These are phyloP conservation scores for Fusarium sublunatum DNA, from an alignment of 2,329 filamentous ascomycete species.

Conservation along the genomic window DNA sequence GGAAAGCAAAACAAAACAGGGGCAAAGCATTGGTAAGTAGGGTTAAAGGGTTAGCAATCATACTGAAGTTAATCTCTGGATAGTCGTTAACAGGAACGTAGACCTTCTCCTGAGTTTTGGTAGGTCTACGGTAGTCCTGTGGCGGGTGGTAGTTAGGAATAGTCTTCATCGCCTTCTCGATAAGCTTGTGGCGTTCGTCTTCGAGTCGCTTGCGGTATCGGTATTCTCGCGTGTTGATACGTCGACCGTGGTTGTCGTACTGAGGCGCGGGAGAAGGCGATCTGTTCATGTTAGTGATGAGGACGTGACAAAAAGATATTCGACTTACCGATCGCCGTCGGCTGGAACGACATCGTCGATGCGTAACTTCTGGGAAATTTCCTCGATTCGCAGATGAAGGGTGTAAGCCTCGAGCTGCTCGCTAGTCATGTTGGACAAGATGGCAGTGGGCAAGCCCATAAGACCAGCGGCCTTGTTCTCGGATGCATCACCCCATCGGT, in stretches of 20 bases:
- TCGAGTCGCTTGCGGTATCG: slow-evolving; percentile 98
- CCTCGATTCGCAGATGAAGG: slow-evolving; percentile 94
- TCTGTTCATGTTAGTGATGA: slow-evolving; percentile 60
- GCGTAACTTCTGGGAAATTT: slow-evolving; percentile 98
- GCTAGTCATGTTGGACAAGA: slow-evolving; percentile 96
- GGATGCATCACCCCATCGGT: slow-evolving; percentile 95
- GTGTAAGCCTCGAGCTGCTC: slow-evolving; percentile 99
- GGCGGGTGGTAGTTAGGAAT: slow-evolving; percentile 99
- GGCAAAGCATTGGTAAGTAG: slow-evolving; percentile 66
- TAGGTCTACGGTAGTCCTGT: slow-evolving; percentile 97
- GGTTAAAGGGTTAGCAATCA: slow-evolving; percentile 99
- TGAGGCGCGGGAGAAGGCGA: slow-evolving; percentile 95
- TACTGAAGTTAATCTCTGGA: slow-evolving; percentile 99
- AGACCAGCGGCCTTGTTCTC: slow-evolving; percentile 99
- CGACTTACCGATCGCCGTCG: slow-evolving; percentile 88
- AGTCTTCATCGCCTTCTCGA: slow-evolving; percentile 99
- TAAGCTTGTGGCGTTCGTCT: slow-evolving; percentile 97
- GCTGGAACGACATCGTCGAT: slow-evolving; percentile 99
- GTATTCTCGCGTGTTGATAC: slow-evolving; percentile 99
- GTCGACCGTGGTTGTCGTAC: slow-evolving; percentile 98
- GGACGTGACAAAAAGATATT: background rate
- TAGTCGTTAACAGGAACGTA: slow-evolving; percentile 99
- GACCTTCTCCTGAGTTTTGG: slow-evolving; percentile 99
- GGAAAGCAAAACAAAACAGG: slow-evolving; percentile 53
- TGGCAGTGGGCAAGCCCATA: slow-evolving; percentile 96